These are phyloP conservation scores for Rhizophlyctis rosea DNA, from an alignment of 192 early-diverging fungal genomes.

Conservation along the genomic window DNA sequence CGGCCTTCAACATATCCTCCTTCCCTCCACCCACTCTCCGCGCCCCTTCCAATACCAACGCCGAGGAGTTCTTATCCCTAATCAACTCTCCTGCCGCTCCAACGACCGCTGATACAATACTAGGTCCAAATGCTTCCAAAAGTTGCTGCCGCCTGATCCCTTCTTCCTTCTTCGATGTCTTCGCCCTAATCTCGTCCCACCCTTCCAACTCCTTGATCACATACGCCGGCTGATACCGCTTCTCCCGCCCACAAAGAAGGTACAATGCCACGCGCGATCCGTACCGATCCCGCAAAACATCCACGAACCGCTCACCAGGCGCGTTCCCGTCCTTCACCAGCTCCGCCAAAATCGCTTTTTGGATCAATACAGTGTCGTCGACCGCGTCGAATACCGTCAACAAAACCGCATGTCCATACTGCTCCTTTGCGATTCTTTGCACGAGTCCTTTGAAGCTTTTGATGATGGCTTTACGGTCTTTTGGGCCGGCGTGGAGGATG, in stretches of 20 bases:
- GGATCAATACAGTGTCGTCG: slow-evolving; percentile 87
- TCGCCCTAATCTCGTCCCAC: slow-evolving; percentile 64
- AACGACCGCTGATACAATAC: slow-evolving; percentile 57
- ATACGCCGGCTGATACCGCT: slow-evolving; percentile 67
- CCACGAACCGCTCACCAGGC: slow-evolving; percentile 30
- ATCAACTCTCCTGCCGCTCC: slow-evolving; percentile 55
- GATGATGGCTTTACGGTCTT: slow-evolving; percentile 89
- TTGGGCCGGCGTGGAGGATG: slow-evolving; percentile 72
- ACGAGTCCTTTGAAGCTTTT: slow-evolving; percentile 81
- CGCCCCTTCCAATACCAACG: slow-evolving; percentile 54
- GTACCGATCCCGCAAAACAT: slow-evolving; percentile 70
- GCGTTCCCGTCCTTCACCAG: slow-evolving; percentile 39
- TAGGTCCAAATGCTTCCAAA: slow-evolving; percentile 53
- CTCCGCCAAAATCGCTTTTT: slow-evolving; percentile 67
- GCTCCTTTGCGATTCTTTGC: slow-evolving; percentile 77
- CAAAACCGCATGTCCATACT: slow-evolving; percentile 85
- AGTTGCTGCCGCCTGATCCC: slow-evolving; percentile 65
- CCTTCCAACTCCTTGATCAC: slow-evolving; percentile 65
- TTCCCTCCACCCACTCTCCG: slow-evolving; percentile 32
- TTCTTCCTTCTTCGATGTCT: slow-evolving; percentile 83
- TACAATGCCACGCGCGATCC: slow-evolving; percentile 79
- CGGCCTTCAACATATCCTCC: slow-evolving; percentile 17
- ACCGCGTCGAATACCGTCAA: slow-evolving; percentile 79
- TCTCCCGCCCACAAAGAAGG: slow-evolving; percentile 73
- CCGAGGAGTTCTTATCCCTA: slow-evolving; percentile 62